Evolutionary conservation across 805 yeast species (phyloP), one percentile per base, ranked within the genome.

Genomic region (Nakazawaea wickerhamii): DNA sequence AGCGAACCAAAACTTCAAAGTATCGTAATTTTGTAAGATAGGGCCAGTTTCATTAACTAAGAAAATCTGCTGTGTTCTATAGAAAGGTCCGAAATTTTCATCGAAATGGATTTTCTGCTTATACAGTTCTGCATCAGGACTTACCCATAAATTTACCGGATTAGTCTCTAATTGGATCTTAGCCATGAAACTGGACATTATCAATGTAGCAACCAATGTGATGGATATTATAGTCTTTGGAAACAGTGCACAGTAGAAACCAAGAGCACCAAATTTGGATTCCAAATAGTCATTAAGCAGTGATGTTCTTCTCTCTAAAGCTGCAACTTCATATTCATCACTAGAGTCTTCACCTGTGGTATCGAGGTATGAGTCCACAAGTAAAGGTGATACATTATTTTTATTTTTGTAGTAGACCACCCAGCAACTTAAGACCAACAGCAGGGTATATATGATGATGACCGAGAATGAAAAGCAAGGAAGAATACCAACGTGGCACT

Each of bases 111-210:
- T 64, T 53, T 81, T 80, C 53, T 91, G 82, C 32, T 73, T 64
- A 41, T 70, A 81, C 10, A 89, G 88, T 3, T 75, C 78, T 8
- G 93, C 84, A 17, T 65, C 55, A 3, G 90, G 80, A 50, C 93
- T 82, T 0, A 93, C 98, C 99, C 99, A 91, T 23, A 91, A 65
- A 48, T 81, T 78, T 3, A 84, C 75, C 0, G 99, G 98, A 50
- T 85, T 70, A 2, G 78, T 78, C 56, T 90, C 97, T 21, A 90
- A 66, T 35, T 77, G 60, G 8, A 81, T 67, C 40, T 65, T 59
- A 5, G 60, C 51, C 36, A 78, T 61, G 6, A 85, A 87, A 0
- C 72, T 56, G 2, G 84, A 70, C 13, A 83, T 51, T 0, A 75
- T 41, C 1, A 69, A 47, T 2, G 78, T 63, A 0, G 79, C 40